Evolutionary conservation across 768 basidiomycete species (phyloP), one percentile per base, ranked within the genome.

Genomic region (Lenzites betulinus): DNA sequence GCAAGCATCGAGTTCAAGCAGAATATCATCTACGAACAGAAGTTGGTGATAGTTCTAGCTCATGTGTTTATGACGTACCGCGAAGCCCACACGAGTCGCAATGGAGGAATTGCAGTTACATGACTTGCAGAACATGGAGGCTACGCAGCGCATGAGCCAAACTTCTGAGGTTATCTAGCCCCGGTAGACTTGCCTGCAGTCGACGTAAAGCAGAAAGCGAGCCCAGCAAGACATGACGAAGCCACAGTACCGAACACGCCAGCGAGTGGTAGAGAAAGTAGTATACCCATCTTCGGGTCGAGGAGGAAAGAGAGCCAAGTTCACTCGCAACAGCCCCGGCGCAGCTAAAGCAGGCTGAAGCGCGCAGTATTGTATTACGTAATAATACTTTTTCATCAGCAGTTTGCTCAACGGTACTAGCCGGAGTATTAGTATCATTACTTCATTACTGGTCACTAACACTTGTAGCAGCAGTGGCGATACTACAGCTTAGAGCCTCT

Each of bases 101-200:
- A 99, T 98, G 0, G 94, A 96, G 9, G 94, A 96, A 72, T 98
- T 98, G 78, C 97, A 99, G 72, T 98, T 98, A 76, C 96, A 99
- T 33, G 92, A 94, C 80, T 97, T 98, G 83, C 88, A 95, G 78
- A 97, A 93, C 85, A 96, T 94, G 36, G 92, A 94, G 3, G 95
- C 95, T 87, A 75, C 53, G 33, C 43, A 36, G 8, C 13, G 15
- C 33, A 35, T 42, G 47, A 44, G 11, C 35, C 20, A 12, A 42
- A 3, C 20, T 20, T 46, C n/a, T n/a, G 7, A 11, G 9, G 16
- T 26, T 46, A 18, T 35, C 30, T 15, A 9, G 13, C 57, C 2
- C 4, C 20, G 41, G 44, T 18, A 43, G 26, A 73, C 81, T 63
- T 60, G 87, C 92, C 92, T 68, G 92, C 91, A 44, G 87, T 92